Evolutionary conservation across 2,329 filamentous ascomycete species (phyloP).

Genomic region (Neoarthrinium moseri): DNA sequence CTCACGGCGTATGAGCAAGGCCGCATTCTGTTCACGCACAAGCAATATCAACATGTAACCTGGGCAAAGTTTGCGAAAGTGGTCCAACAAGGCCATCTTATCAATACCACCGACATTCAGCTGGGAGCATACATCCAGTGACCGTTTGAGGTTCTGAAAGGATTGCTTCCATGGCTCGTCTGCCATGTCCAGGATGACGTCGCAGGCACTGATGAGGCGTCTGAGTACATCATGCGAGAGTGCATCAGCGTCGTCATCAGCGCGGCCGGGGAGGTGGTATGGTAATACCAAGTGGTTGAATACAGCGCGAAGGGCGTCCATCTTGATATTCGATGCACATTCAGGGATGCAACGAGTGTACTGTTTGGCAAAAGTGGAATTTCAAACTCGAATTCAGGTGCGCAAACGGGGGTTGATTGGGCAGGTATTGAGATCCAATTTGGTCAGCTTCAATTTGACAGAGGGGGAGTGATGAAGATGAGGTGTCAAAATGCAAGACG

Average conservation of each 20-base stretch:
- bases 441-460: too few species aligned
- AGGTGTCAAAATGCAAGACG: too few species aligned
- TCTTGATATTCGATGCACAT: too few species aligned
- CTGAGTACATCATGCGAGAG: slow-evolving; percentile 18
- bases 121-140: neutral
- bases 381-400: too few species aligned
- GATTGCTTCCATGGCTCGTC: neutral
- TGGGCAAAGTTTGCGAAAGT: slow-evolving; percentile 14
- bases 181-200: neutral
- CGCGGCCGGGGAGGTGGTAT: slow-evolving; percentile 35
- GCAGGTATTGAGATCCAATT: too few species aligned
- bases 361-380: too few species aligned
- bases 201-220: neutral
- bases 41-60: slow-evolving; percentile 19
- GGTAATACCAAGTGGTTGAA: slow-evolving; percentile 44
- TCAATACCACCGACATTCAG: slow-evolving; percentile 20
- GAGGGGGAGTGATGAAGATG: too few species aligned
- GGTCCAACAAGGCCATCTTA: slow-evolving; percentile 12
- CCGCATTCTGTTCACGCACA: slow-evolving; percentile 24
- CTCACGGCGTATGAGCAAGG: slow-evolving; percentile 20
- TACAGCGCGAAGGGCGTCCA: too few species aligned
- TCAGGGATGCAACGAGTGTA: too few species aligned
- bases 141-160: too few species aligned
- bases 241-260: slow-evolving; percentile 24
- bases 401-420: too few species aligned